phyloP scores from a whole-genome alignment of 1,139 yeast genomes.

The Entelexis sorbosivorans region DNA sequence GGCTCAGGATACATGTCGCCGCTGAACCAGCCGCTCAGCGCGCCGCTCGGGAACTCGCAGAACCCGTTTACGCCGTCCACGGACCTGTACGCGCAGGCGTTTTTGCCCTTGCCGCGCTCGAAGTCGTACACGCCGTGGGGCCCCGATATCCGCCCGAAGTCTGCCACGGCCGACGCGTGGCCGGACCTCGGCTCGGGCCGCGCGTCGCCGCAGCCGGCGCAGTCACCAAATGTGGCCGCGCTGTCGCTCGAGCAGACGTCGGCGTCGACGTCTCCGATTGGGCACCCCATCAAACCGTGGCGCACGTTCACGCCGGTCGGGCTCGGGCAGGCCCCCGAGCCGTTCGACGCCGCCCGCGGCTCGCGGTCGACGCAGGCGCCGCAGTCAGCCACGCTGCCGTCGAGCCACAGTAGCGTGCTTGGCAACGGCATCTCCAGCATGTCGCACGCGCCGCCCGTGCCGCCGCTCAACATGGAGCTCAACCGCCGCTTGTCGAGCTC shows the following conservation, averaged over 20 bases:
- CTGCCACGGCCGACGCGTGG: slow-evolving; percentile 21
- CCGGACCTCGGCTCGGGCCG: slow-evolving; percentile 9
- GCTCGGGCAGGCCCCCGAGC: slow-evolving; percentile 19
- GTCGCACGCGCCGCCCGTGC: slow-evolving; percentile 1
- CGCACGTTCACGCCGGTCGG: slow-evolving; percentile 16
- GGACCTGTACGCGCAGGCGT: slow-evolving; percentile 24
- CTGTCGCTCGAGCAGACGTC: slow-evolving; percentile 10
- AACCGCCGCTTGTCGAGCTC: not conserved
- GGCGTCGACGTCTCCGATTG: slow-evolving; percentile 11
- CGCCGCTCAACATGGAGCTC: slow-evolving; percentile 1
- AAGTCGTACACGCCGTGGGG: slow-evolving; percentile 20
- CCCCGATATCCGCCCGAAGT: slow-evolving; percentile 17
- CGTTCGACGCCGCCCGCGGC: slow-evolving; percentile 1
- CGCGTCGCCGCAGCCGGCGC: slow-evolving; percentile 7
- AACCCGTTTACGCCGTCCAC: slow-evolving; percentile 10
- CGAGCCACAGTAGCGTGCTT: not conserved
- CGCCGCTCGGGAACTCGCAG: slow-evolving; percentile 1
- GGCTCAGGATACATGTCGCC: slow-evolving; percentile 11
- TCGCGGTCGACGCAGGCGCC: not conserved
- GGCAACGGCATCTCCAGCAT: not conserved
- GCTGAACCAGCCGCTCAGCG: slow-evolving; percentile 4
- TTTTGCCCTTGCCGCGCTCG: slow-evolving; percentile 19
- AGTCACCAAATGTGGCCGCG: slow-evolving; percentile 10
- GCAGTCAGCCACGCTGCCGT: not conserved
- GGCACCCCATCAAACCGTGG: slow-evolving; percentile 17